A percentile compares a stretch with the other conserved stretches of the same genome.
phyloP scores from a whole-genome alignment of 202 grass and related monocot species.

The Setaria viridis region DNA sequence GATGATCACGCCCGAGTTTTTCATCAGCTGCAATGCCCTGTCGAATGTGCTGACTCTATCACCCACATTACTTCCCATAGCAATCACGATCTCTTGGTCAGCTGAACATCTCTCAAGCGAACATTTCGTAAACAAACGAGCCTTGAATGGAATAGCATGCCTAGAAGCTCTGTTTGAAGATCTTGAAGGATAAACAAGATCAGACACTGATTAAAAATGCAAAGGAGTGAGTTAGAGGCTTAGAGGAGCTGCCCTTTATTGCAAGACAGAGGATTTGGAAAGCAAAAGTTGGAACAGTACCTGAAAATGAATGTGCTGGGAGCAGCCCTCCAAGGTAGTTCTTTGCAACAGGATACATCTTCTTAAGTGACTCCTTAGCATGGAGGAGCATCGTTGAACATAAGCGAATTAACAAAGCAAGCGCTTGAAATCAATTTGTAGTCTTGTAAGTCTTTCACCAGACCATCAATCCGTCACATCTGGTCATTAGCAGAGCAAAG shows the following conservation, averaged over 20 bases:
- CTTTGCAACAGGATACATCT: conserved; percentile 60
- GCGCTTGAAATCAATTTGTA: not conserved
- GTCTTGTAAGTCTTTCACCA: not conserved
- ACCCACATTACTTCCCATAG: conserved; percentile 85
- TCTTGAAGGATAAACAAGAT: conserved; percentile 16
- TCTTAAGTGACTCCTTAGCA: conserved; percentile 47
- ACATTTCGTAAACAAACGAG: conserved; percentile 35
- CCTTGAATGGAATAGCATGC: not conserved
- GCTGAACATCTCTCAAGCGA: conserved; percentile 35
- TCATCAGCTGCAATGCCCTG: conserved; percentile 65
- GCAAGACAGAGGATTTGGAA: not conserved
- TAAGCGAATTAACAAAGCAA: not conserved
- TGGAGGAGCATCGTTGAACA: conserved; percentile 55
- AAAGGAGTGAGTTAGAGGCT: not conserved
- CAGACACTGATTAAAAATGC: conserved; percentile 11
- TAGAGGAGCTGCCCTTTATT: not conserved
- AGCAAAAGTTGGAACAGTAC: conserved; percentile 31
- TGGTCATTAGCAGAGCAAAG: not conserved
- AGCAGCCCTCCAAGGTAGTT: conserved; percentile 42
- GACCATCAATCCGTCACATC: conserved; percentile 1
- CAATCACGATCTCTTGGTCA: conserved; percentile 84
- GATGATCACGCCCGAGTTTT: conserved; percentile 64
- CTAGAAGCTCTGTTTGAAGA: conserved; percentile 4
- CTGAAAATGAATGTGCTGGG: conserved; percentile 18
- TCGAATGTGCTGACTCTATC: conserved; percentile 74